phyloP scores from a whole-genome alignment of 1,284 basidiomycete genomes.

The Sphaerobolus stellatus region DNA sequence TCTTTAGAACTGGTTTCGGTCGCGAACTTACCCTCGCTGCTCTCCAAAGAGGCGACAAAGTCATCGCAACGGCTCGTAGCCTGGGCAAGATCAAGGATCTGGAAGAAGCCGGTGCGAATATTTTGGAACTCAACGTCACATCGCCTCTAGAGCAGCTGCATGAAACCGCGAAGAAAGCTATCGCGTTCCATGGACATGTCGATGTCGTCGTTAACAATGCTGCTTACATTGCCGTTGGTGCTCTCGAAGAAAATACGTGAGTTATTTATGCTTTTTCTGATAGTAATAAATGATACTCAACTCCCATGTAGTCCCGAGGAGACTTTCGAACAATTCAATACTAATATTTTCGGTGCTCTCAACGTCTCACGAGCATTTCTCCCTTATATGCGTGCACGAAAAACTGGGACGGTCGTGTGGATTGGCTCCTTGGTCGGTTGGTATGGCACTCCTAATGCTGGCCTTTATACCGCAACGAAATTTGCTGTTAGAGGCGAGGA shows the following conservation, averaged over 20 bases:
- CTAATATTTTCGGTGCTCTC: conserved; percentile 29
- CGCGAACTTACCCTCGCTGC: conserved; percentile 23
- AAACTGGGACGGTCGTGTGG: conserved; percentile 22
- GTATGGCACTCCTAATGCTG: conserved; percentile 27
- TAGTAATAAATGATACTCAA: neutral
- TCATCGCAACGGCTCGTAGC: conserved; percentile 31
- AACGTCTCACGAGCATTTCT: conserved; percentile 23
- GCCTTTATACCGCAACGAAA: conserved; percentile 38
- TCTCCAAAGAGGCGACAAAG: conserved; percentile 25
- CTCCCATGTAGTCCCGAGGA: conserved; percentile 17
- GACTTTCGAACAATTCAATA: conserved; percentile 17
- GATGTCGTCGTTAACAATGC: conserved; percentile 34
- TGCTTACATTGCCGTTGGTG: conserved; percentile 18
- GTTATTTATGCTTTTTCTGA: neutral
- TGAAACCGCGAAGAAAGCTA: conserved; percentile 13
- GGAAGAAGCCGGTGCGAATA: conserved; percentile 25
- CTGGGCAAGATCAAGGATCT: conserved; percentile 27
- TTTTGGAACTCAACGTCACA: conserved; percentile 34
- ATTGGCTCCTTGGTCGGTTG: conserved; percentile 19
- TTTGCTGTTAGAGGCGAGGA: conserved; percentile 35
- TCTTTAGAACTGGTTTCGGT: conserved; percentile 23
- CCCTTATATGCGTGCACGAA: conserved; percentile 24
- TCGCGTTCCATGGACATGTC: conserved; percentile 20
- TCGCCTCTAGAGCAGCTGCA: conserved; percentile 17
- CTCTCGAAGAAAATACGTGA: conserved; percentile 19